These are phyloP conservation scores for Ilex paraguariensis DNA, from an alignment of 305 asterid species.

Conservation along the genomic window DNA sequence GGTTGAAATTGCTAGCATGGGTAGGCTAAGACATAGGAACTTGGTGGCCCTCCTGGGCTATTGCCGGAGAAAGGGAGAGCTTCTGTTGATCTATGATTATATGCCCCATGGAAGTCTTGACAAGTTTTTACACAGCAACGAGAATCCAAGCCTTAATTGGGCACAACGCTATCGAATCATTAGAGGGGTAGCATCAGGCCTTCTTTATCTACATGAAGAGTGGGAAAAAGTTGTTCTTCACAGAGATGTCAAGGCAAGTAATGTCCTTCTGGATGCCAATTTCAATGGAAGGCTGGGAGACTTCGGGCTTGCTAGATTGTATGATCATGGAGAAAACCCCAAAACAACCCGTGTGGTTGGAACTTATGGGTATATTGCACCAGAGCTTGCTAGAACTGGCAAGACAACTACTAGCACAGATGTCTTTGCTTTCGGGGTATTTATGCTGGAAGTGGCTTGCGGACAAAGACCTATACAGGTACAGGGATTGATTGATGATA, in stretches of 20 bases:
- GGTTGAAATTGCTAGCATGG: neutral
- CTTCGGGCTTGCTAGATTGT: neutral
- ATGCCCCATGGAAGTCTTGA: neutral
- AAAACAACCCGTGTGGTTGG: too few species aligned
- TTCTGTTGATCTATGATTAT: neutral
- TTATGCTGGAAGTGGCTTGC: neutral
- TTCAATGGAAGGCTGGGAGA: neutral
- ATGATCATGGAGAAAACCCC: neutral
- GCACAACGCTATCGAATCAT: neutral
- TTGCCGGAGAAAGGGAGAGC: neutral
- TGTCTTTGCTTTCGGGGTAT: neutral
- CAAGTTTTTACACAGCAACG: neutral
- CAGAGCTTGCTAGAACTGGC: neutral
- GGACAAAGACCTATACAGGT: neutral
- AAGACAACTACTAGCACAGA: neutral
- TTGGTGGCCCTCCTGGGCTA: neutral
- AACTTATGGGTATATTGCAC: neutral
- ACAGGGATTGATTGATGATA: neutral
- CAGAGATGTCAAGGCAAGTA: neutral
- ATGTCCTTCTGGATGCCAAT: neutral
- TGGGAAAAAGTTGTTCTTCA: neutral
- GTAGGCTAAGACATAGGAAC: neutral
- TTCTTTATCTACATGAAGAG: neutral
- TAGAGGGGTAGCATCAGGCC: neutral
- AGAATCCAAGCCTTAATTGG: neutral